These are phyloP conservation scores for Parafenestella ontariensis DNA, from an alignment of 2,329 filamentous ascomycete genomes.

Conservation along the genomic window DNA sequence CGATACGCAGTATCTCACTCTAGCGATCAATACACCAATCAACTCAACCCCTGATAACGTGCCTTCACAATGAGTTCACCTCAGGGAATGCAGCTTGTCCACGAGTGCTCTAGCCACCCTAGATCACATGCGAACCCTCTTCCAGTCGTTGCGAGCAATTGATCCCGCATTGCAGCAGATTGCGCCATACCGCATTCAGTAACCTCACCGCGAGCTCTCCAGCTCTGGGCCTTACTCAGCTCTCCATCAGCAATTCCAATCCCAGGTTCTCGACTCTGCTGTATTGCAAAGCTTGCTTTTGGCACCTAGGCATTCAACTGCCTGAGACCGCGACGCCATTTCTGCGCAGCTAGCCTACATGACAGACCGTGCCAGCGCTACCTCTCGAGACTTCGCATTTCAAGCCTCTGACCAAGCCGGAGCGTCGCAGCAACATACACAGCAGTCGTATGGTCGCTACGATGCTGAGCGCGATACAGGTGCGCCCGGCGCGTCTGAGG, in stretches of 20 bases:
- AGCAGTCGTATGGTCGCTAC: slow-evolving; percentile 30
- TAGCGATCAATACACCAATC: too few relatives aligned
- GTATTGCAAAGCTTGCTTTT: slow-evolving; percentile 6
- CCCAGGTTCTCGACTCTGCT: slow-evolving; percentile 3
- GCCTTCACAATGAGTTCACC: too few relatives aligned
- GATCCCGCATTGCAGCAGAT: too few relatives aligned
- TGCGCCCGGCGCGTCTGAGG: slow-evolving; percentile 22
- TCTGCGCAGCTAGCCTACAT: slow-evolving; percentile 31
- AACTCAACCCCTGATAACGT: too few relatives aligned
- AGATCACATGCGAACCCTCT: too few relatives aligned
- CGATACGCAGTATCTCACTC: too few relatives aligned
- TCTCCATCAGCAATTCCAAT: slow-evolving; percentile 26
- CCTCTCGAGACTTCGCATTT: slow-evolving; percentile 39
- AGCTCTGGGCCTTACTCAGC: slow-evolving; percentile 28
- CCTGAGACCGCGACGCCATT: slow-evolving; percentile 21
- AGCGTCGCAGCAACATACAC: slow-evolving; percentile 25
- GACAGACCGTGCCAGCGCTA: slow-evolving; percentile 34
- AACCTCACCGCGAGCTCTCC: slow-evolving; percentile 15
- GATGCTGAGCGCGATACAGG: slow-evolving; percentile 35
- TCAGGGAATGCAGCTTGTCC: too few relatives aligned
- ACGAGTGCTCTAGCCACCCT: too few relatives aligned
- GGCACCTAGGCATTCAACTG: slow-evolving; percentile 11
- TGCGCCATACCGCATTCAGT: slow-evolving; percentile 11
- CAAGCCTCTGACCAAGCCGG: slow-evolving; percentile 44
- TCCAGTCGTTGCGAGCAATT: not conserved